Evolutionary conservation across 352 stramenopile species (phyloP), one percentile per base, ranked within the genome.

Genomic region (Pilasporangium apinafurcum): DNA sequence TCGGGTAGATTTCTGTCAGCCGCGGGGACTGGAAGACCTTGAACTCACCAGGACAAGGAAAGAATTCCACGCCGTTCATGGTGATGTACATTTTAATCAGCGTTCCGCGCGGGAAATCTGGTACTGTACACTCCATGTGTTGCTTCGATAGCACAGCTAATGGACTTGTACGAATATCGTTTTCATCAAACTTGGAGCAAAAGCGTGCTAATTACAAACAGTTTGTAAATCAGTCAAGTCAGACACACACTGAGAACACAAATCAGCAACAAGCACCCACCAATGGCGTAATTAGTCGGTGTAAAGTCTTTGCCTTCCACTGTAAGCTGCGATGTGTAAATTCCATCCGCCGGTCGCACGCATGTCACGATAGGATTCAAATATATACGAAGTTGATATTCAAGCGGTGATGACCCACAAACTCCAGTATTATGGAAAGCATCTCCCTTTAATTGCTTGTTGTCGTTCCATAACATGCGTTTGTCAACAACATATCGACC

Each of bases 61-160:
- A 48, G 38, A 83, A 88, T 30, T 86, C 77, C 26, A 82, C 48
- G 2, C 77, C 77, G 44, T 86, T 89, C 49, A 89, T 67, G 5
- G 73, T 64, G 27, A 88, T 37, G 2, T 48, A 54, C n/a, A 79
- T 61, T 3, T 57, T 56, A 5, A 88, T 70, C 2, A 75, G 30
- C 0, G 68, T 65, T 13, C 72, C 72, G 5, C 68, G 50, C 0
- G 72, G 62, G 18, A 84, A 88, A 21, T 88, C 76, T 0, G 76
- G 76, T 1, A 82, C 64, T n/a, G 32, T 44, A 20, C 67, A 83
- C 29, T 81, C 63, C 63, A 88, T 81, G 0, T 51, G 54, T 7
- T 70, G 51, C 44, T 48, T 55, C 2, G 69, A 83, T 2, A 76
- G 31, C 1, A 86, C 53, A 1, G 24, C n/a, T 7, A 86, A 43